Conservation (phyloP, 805 yeast species). For the Priceomyces medius region DNA sequence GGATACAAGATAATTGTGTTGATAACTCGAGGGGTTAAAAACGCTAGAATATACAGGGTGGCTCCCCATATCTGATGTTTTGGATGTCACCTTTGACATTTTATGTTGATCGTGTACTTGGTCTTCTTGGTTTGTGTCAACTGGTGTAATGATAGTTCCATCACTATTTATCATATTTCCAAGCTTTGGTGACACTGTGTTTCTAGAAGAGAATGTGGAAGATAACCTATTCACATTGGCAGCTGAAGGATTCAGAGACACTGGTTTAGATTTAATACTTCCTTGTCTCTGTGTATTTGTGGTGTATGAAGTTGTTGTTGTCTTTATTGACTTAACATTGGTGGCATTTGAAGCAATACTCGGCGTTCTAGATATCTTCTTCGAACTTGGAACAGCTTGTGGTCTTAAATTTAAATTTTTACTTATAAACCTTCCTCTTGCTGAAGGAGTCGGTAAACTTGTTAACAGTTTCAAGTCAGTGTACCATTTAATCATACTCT, state of each 20-base stretch:
- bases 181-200: conserved; percentile 35
- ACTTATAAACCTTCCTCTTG: conserved; percentile 47
- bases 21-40: conserved; percentile 6
- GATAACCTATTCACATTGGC: conserved; percentile 24
- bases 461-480: conserved; percentile 72
- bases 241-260: conserved; percentile 21
- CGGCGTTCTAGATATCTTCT: conserved; percentile 17
- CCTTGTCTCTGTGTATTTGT: background rate
- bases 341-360: conserved; percentile 17
- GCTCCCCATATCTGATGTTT: conserved; percentile 6
- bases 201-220: conserved; percentile 37
- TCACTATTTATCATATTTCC: conserved; percentile 45
- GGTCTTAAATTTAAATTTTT: conserved; percentile 18
- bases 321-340: conserved; percentile 13
- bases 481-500: conserved; percentile 81
- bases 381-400: conserved; percentile 1
- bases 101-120: background rate
- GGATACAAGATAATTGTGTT: conserved; percentile 4
- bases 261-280: conserved; percentile 17
- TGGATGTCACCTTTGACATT: conserved; percentile 4
- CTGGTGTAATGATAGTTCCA: conserved; percentile 44
- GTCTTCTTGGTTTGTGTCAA: conserved; percentile 24
- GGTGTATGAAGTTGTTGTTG: conserved; percentile 11
- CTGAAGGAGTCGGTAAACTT: conserved; percentile 55
- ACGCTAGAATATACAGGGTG: conserved; percentile 4